Conservation (phyloP, 2,329 filamentous ascomycete species). For the Aspergillus pseudoterreus region DNA sequence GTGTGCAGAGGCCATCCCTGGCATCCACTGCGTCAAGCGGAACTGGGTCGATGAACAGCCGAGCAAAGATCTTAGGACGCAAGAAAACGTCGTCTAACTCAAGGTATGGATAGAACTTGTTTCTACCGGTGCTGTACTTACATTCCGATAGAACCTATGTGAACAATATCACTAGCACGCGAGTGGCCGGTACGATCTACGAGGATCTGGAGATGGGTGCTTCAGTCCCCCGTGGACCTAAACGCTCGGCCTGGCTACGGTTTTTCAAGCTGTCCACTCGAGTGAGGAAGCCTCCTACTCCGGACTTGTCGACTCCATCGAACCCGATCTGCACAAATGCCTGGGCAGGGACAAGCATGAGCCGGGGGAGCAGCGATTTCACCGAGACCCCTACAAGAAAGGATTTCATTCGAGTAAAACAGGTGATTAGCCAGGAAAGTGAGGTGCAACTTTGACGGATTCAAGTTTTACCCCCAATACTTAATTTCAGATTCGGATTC, state of each 20-base stretch:
- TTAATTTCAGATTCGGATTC: too few species aligned
- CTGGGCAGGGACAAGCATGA: slow-evolving; percentile 27
- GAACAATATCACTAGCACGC: slow-evolving; percentile 3
- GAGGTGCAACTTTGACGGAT: slow-evolving; percentile 19
- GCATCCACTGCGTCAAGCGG: slow-evolving; percentile 9
- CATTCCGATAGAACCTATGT: slow-evolving; percentile 4
- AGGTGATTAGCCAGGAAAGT: slow-evolving; percentile 32
- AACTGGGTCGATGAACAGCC: slow-evolving; percentile 23
- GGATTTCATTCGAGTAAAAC: slow-evolving; percentile 30
- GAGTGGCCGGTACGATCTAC: not conserved
- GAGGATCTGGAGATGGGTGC: not conserved
- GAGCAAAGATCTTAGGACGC: slow-evolving; percentile 24
- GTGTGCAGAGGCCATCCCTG: slow-evolving; percentile 15
- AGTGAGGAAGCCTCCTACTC: slow-evolving; percentile 11
- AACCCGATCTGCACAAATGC: slow-evolving; percentile 29
- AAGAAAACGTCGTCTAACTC: slow-evolving; percentile 14
- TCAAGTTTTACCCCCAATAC: not conserved
- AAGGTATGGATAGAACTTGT: slow-evolving; percentile 11
- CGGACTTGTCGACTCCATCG: slow-evolving; percentile 15
- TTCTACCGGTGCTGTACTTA: not conserved
- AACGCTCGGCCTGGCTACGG: not conserved
- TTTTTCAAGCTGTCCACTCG: not conserved
- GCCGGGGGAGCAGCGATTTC: slow-evolving; percentile 22
- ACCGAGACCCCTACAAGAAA: slow-evolving; percentile 6
- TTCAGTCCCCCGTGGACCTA: not conserved